Conservation (phyloP, 2,329 filamentous ascomycete species). For the Penicillium sp. region DNA sequence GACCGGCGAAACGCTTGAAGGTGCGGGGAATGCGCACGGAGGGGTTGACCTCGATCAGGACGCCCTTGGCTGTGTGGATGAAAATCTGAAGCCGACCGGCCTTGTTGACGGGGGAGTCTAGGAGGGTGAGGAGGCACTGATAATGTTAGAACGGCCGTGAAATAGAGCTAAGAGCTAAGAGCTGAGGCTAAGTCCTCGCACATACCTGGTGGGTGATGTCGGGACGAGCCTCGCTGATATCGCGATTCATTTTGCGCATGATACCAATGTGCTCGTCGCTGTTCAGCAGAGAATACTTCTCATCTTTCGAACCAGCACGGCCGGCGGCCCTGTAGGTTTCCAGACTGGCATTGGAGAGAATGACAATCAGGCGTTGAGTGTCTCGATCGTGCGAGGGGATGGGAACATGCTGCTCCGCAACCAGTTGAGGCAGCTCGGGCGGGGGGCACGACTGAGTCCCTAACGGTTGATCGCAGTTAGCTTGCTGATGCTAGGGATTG, state of each 20-base stretch:
- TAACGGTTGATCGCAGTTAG: constrained; percentile 45
- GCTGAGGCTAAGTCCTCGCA: constrained; percentile 37
- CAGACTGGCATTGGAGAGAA: constrained; percentile 94
- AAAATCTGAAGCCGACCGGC: constrained; percentile 97
- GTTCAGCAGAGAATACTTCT: constrained; percentile 97
- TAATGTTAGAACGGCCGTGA: background rate
- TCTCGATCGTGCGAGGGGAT: constrained; percentile 88
- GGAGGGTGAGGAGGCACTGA: constrained; percentile 92
- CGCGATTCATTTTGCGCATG: constrained; percentile 99
- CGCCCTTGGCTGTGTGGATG: constrained; percentile 96
- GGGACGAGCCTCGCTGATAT: constrained; percentile 95
- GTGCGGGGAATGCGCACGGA: constrained; percentile 96
- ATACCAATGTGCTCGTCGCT: constrained; percentile 99
- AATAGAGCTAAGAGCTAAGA: background rate
- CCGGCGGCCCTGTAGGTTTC: constrained; percentile 93
- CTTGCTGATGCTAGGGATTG: constrained; percentile 11
- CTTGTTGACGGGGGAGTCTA: constrained; percentile 99
- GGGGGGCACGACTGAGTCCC: constrained; percentile 95
- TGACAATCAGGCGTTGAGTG: constrained; percentile 88
- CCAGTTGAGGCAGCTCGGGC: constrained; percentile 84
- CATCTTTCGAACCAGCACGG: constrained; percentile 69
- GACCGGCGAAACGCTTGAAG: constrained; percentile 96
- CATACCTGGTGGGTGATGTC: constrained; percentile 97
- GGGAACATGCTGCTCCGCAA: constrained; percentile 87
- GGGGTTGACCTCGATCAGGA: constrained; percentile 97